A percentile compares a stretch with the other conserved stretches of the same genome.
These are phyloP conservation scores for Boletus eberwhitei DNA, from an alignment of 768 basidiomycete species.

Conservation along the genomic window DNA sequence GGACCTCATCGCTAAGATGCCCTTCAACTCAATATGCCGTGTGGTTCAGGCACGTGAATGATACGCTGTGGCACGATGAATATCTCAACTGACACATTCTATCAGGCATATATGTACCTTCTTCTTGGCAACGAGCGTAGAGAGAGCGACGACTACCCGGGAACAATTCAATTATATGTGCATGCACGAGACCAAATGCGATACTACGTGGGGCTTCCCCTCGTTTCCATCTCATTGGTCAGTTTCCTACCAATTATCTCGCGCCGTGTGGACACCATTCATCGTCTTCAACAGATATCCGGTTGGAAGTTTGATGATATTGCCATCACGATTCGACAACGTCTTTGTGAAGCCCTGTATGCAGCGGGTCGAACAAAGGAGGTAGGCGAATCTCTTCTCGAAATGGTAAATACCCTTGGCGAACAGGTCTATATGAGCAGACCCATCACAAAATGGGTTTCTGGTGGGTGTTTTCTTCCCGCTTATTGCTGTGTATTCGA, in stretches of 20 bases:
- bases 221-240: not conserved
- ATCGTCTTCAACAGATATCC: not conserved
- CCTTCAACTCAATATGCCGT: not conserved
- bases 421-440: not conserved
- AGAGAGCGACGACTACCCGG: not conserved
- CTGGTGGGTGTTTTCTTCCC: not conserved
- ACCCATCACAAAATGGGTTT: not conserved
- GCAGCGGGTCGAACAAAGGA: not conserved
- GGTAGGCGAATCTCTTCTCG: not conserved
- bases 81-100: not conserved
- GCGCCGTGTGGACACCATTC: too few species aligned
- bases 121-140: not conserved
- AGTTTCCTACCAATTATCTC: not conserved
- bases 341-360: slow-evolving; percentile 4
- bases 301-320: slow-evolving; percentile 9
- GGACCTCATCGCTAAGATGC: not conserved
- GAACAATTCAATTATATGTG: not conserved
- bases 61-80: too few species aligned
- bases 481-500: not conserved
- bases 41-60: slow-evolving; percentile 1
- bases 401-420: not conserved
- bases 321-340: not conserved
- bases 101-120: slow-evolving; percentile 4
- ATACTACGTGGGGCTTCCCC: not conserved
- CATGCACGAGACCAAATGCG: not conserved